Percentiles rank a stretch among this genome's conserved stretches.
These are phyloP conservation scores for Proliferodiscus dingleyae DNA, from an alignment of 2,329 filamentous ascomycete genomes.

Conservation along the genomic window DNA sequence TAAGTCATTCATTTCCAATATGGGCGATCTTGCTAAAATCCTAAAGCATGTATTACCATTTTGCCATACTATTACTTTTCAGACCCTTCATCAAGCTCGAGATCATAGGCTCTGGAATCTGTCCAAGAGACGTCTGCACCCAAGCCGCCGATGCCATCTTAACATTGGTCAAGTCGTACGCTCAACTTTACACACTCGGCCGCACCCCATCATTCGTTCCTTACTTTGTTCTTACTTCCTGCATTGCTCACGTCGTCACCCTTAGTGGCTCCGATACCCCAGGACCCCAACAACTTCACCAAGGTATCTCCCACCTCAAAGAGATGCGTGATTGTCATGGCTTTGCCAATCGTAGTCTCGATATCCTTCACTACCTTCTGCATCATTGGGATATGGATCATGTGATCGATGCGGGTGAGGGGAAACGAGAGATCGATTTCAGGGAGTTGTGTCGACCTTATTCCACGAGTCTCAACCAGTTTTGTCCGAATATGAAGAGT, in stretches of 20 bases:
- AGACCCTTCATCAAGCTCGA: slow-evolving; percentile 49
- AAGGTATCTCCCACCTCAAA: slow-evolving; percentile 52
- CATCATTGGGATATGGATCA: slow-evolving; percentile 55
- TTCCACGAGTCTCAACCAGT: slow-evolving; percentile 20
- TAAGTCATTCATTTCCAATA: slow-evolving; percentile 44
- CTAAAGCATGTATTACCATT: slow-evolving; percentile 64
- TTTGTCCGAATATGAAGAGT: slow-evolving; percentile 20
- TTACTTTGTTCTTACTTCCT: slow-evolving; percentile 28
- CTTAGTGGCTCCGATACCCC: slow-evolving; percentile 23
- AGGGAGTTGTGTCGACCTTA: slow-evolving; percentile 24
- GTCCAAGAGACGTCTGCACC: slow-evolving; percentile 26
- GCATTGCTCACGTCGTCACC: slow-evolving; percentile 24
- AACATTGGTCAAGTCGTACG: slow-evolving; percentile 30
- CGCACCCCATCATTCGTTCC: slow-evolving; percentile 32
- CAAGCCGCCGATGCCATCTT: slow-evolving; percentile 34
- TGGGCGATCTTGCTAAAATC: slow-evolving; percentile 2
- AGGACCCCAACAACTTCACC: slow-evolving; percentile 39
- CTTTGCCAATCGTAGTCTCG: slow-evolving; percentile 24
- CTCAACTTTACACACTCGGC: slow-evolving; percentile 28
- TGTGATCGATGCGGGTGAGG: slow-evolving; percentile 34
- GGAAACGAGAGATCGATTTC: slow-evolving; percentile 34
- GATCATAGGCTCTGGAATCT: slow-evolving; percentile 23
- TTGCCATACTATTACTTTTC: slow-evolving; percentile 67
- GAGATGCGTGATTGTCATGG: slow-evolving; percentile 49
- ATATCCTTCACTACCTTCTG: slow-evolving; percentile 52